Percentiles rank a stretch among this genome's conserved stretches.
Conservation (phyloP, 148 eudicot species). For the Vaccinium corymbosum region DNA sequence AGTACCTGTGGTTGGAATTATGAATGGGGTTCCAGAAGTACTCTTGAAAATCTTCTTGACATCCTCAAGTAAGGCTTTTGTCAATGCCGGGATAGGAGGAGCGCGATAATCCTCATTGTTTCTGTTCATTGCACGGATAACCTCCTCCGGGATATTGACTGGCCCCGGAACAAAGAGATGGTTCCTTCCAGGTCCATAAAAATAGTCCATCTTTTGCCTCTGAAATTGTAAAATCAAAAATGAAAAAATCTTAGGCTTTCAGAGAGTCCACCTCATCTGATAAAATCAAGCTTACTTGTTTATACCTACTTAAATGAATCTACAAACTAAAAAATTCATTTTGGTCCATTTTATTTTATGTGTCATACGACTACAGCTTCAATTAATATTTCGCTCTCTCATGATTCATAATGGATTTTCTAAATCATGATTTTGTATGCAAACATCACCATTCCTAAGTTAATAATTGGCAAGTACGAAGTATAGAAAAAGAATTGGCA, state of each 20-base stretch:
- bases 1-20: slow-evolving; percentile 92
- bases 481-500: neutral
- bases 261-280: neutral
- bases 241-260: neutral
- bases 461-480: too few relatives aligned
- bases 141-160: slow-evolving; percentile 91
- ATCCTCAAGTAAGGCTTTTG: slow-evolving; percentile 74
- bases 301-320: neutral
- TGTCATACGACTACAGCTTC: neutral
- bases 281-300: neutral
- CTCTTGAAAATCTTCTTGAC: slow-evolving; percentile 98
- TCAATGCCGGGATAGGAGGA: slow-evolving; percentile 90
- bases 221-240: neutral
- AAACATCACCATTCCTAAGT: neutral
- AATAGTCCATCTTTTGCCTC: slow-evolving; percentile 62
- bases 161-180: slow-evolving; percentile 99
- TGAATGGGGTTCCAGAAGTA: slow-evolving; percentile 80
- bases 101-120: slow-evolving; percentile 99
- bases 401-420: neutral
- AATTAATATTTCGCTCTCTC: neutral
- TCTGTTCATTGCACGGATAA: slow-evolving; percentile 90
- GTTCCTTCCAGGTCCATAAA: slow-evolving; percentile 83
- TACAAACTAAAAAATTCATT: neutral
- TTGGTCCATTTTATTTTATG: neutral
- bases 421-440: neutral